These are phyloP conservation scores for Cephalotrichum gorgonifer DNA, from an alignment of 2,329 filamentous ascomycete species.

Conservation along the genomic window DNA sequence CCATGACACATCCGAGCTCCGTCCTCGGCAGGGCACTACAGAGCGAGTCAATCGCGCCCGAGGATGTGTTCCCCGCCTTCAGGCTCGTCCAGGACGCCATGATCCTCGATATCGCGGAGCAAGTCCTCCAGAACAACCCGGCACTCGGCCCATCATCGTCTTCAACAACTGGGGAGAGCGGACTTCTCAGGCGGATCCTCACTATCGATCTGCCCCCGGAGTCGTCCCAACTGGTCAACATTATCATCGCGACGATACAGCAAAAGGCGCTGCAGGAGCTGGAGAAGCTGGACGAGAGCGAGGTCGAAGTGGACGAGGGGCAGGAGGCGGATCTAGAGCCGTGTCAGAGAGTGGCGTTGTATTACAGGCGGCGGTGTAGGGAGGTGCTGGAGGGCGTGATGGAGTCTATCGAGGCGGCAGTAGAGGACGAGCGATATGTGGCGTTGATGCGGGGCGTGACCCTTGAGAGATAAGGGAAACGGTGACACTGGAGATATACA, in stretches of 20 bases:
- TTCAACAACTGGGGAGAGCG: slow-evolving; percentile 18
- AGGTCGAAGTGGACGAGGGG: slow-evolving; percentile 29
- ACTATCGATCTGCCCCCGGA: slow-evolving; percentile 13
- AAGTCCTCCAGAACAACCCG: slow-evolving; percentile 13
- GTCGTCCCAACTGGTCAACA: slow-evolving; percentile 18
- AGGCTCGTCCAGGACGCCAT: slow-evolving; percentile 42
- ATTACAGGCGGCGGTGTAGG: slow-evolving; percentile 38
- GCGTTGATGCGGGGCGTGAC: slow-evolving; percentile 16
- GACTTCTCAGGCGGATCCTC: slow-evolving; percentile 6
- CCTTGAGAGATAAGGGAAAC: too few species aligned
- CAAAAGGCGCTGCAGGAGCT: slow-evolving; percentile 32
- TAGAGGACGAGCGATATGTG: neutral
- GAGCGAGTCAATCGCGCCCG: slow-evolving; percentile 16
- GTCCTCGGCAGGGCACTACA: slow-evolving; percentile 32
- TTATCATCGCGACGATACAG: slow-evolving; percentile 28
- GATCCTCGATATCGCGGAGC: slow-evolving; percentile 36
- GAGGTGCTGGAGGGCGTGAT: slow-evolving; percentile 35
- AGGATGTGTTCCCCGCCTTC: slow-evolving; percentile 25
- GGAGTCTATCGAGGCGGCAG: slow-evolving; percentile 19
- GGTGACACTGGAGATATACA: too few species aligned
- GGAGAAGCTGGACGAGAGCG: slow-evolving; percentile 34
- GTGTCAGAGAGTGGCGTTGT: slow-evolving; percentile 36
- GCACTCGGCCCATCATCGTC: neutral
- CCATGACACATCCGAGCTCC: slow-evolving; percentile 36
- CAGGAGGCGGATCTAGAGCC: slow-evolving; percentile 24